These are phyloP conservation scores for Cucurbitaria berberidis DNA, from an alignment of 2,329 filamentous ascomycete species.

Conservation along the genomic window DNA sequence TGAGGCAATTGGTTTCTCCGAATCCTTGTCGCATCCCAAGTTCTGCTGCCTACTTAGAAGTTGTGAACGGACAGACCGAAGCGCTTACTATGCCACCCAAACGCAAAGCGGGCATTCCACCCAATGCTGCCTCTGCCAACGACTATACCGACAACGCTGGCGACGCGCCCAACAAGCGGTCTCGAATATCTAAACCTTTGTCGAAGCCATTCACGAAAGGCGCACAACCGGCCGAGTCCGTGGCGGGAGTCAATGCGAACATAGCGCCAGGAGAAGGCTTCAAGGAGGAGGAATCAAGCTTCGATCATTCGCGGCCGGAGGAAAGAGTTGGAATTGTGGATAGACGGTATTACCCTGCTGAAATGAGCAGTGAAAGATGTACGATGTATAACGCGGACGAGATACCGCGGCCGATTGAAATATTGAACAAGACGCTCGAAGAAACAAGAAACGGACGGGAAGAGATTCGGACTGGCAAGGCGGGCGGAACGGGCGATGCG, in stretches of 20 bases:
- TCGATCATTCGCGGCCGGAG: conserved; percentile 49
- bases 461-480: conserved; percentile 47
- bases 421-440: conserved; percentile 65
- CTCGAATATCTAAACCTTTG: conserved; percentile 36
- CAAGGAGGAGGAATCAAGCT: conserved; percentile 15
- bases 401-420: conserved; percentile 75
- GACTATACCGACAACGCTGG: conserved; percentile 45
- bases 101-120: conserved; percentile 36
- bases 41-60: neutral
- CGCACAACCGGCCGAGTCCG: conserved; percentile 6
- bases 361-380: conserved; percentile 83
- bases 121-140: conserved; percentile 36
- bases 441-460: conserved; percentile 64
- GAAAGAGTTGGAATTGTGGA: conserved; percentile 51
- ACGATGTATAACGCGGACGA: conserved; percentile 73
- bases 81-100: conserved; percentile 25
- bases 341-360: conserved; percentile 77
- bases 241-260: conserved; percentile 23
- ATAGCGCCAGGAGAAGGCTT: conserved; percentile 21
- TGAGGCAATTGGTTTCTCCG: too few relatives aligned
- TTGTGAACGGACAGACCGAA: neutral
- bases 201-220: conserved; percentile 33
- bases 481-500: conserved; percentile 57
- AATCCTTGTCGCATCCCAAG: neutral
- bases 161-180: conserved; percentile 47